Evolutionary conservation across 192 early-diverging fungal genomes (phyloP).

Genomic region (Linnemannia exigua): DNA sequence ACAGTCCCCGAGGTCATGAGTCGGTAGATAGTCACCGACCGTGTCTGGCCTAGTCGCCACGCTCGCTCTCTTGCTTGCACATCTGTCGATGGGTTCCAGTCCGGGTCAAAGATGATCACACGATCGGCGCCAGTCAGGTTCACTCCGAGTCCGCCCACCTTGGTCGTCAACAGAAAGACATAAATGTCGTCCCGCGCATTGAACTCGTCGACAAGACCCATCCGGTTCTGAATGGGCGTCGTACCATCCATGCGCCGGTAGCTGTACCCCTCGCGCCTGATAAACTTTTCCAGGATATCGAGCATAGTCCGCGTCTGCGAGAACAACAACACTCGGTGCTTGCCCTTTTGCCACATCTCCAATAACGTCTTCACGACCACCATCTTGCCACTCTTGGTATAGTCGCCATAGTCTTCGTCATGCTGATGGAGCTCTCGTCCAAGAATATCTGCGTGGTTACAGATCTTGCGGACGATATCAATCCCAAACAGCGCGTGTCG

Average conservation of each 20-base stretch:
- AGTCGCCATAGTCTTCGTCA: conserved; percentile 73
- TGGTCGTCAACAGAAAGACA: conserved; percentile 97
- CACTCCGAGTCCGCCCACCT: conserved; percentile 95
- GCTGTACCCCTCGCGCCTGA: conserved; percentile 65
- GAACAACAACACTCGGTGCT: conserved; percentile 92
- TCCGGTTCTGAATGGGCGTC: conserved; percentile 91
- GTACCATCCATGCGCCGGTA: conserved; percentile 97
- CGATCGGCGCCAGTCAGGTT: conserved; percentile 96
- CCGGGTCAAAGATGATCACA: conserved; percentile 96
- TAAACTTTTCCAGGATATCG: conserved; percentile 90
- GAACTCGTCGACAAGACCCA: conserved; percentile 90
- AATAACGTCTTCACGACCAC: conserved; percentile 89
- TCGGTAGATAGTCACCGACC: conserved; percentile 91
- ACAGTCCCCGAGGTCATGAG: conserved; percentile 96
- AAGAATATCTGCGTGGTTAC: conserved; percentile 94
- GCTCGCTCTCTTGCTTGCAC: conserved; percentile 96
- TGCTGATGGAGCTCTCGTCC: conserved; percentile 43
- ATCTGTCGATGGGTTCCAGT: conserved; percentile 99
- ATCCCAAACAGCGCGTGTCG: conserved; percentile 91
- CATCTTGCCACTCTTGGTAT: conserved; percentile 87
- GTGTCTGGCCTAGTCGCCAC: conserved; percentile 93
- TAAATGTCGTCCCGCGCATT: conserved; percentile 76
- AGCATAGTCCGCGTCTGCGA: conserved; percentile 96
- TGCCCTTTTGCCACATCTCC: conserved; percentile 86
- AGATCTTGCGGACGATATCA: conserved; percentile 95